Evolutionary conservation across 2,329 filamentous ascomycete genomes (phyloP), one percentile per base, ranked within the genome.

Genomic region (Aureobasidium lini): DNA sequence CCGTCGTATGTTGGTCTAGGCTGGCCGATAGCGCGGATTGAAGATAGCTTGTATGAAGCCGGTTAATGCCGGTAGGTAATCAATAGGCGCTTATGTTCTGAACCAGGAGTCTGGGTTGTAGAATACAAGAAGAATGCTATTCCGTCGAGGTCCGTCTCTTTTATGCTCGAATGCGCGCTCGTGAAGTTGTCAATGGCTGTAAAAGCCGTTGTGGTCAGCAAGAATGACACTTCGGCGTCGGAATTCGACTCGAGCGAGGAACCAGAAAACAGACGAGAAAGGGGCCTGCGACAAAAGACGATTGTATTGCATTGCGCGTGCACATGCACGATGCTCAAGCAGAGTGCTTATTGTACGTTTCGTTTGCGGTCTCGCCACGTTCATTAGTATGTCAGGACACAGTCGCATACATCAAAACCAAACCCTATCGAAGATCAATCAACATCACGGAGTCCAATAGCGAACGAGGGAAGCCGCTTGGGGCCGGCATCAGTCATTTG

Each of bases 31-130:
- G 53, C 54, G 43, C 57, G 63, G 52, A 73, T 36, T 23, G 39
- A 31, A 31, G 49, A 54, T 54, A 34, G 36, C 50, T 54, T 54
- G n/a, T 53, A 29, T 16, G 28, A 13, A 39, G 34, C 18, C 49
- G 49, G 49, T 32, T 18, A 31, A 16, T 37, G 37, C 49, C 49
- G 49, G 72, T 32, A 71, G 64, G 13, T 9, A 29, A 60, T 23
- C 69, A 73, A 61, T 73, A 73, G 50, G 65, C 67, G 36, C 65
- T 62, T 29, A 72, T 72, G 59, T 62, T 57, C 66, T 66, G 62
- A 66, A 62, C 70, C 70, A 75, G 58, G 66, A 66, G 60, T 74
- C 74, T 63, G 68, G 73, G 62, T 16, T 72, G 66, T 58, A 70
- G 73, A 54, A 73, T 46, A 42, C 36, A 36, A 50, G 37, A 54